Evolutionary conservation across 495 filamentous ascomycete species (phyloP).

Genomic region (Lichina pygmaea): DNA sequence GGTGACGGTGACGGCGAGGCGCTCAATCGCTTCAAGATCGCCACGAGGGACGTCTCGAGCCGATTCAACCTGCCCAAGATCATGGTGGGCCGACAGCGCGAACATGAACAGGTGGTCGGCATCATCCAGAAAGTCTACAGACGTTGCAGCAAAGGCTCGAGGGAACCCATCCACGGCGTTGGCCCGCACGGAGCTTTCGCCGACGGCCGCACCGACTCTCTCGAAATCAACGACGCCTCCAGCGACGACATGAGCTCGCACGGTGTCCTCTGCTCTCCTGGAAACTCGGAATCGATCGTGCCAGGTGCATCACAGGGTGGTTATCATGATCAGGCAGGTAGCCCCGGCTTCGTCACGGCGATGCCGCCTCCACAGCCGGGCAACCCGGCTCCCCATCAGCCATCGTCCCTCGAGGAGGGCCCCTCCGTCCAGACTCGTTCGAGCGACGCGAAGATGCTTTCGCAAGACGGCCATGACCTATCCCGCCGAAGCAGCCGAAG

Average conservation of each 20-base stretch:
- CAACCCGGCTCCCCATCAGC: not conserved
- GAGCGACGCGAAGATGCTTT: not conserved
- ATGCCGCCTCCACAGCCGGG: not conserved
- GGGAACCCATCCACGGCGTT: slow-evolving; percentile 16
- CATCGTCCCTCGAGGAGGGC: not conserved
- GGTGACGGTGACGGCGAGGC: slow-evolving; percentile 44
- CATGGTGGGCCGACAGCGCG: slow-evolving; percentile 56
- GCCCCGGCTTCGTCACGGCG: not conserved
- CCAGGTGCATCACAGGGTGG: slow-evolving; percentile 21
- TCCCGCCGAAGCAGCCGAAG: slow-evolving; percentile 22
- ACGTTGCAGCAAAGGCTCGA: slow-evolving; percentile 20
- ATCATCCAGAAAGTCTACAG: slow-evolving; percentile 45
- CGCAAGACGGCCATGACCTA: not conserved
- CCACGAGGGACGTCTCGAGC: slow-evolving; percentile 52
- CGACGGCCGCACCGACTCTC: not conserved
- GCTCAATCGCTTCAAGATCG: slow-evolving; percentile 43
- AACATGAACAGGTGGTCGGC: slow-evolving; percentile 37
- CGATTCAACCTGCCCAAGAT: slow-evolving; percentile 56
- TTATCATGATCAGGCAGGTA: slow-evolving; percentile 18
- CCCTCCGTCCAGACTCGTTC: not conserved
- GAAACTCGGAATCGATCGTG: slow-evolving; percentile 10
- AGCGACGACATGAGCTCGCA: slow-evolving; percentile 3
- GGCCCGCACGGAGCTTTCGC: slow-evolving; percentile 14
- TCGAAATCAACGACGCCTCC: not conserved
- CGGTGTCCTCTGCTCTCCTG: slow-evolving; percentile 12